phyloP scores from a whole-genome alignment of 73 alveolate genomes.

The Tetrahymena malaccensis region DNA sequence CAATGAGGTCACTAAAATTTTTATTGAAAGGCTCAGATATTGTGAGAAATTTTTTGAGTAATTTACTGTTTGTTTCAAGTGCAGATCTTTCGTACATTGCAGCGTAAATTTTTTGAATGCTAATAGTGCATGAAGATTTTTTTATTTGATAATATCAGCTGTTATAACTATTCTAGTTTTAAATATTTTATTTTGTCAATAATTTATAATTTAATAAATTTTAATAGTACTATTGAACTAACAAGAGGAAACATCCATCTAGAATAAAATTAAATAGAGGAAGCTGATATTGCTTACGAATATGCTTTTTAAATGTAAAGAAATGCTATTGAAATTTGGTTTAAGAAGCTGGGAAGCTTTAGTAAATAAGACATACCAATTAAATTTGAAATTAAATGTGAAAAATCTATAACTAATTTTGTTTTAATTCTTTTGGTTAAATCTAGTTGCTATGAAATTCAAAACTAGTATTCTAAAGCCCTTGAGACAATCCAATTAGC shows the following conservation, averaged over 20 bases:
- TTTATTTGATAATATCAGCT: too few relatives aligned
- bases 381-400: not conserved
- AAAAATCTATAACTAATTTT: not conserved
- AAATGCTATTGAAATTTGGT: not conserved
- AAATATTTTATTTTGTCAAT: too few relatives aligned
- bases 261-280: not conserved
- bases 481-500: not conserved
- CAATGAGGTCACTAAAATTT: not conserved
- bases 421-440: not conserved
- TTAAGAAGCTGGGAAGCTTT: not conserved
- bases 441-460: not conserved
- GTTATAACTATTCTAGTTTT: too few relatives aligned
- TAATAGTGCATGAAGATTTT: not conserved
- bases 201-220: too few relatives aligned
- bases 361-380: not conserved
- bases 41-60: not conserved
- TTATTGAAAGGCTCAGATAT: not conserved
- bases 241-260: not conserved
- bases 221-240: not conserved
- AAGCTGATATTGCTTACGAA: not conserved
- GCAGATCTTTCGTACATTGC: not conserved
- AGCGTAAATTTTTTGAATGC: not conserved
- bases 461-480: not conserved
- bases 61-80: not conserved
- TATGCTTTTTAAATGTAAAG: not conserved